Conservation (phyloP, 192 early-diverging fungal genomes). For the Gorgonomyces haynaldii region DNA sequence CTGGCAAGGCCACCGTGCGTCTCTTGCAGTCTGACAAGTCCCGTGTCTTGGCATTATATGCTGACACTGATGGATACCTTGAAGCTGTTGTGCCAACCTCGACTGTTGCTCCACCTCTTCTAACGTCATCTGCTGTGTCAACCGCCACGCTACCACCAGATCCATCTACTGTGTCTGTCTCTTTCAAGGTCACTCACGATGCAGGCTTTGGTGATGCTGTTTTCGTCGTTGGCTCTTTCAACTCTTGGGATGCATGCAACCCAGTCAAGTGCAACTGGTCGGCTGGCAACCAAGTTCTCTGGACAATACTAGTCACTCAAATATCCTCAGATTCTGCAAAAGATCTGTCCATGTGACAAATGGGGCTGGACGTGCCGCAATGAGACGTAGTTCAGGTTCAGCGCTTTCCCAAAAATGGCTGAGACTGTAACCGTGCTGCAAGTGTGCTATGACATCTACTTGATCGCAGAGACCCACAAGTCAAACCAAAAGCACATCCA, state of each 20-base stretch:
- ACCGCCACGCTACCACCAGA: not conserved
- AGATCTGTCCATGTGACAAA: no score
- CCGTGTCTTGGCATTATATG: constrained; percentile 4
- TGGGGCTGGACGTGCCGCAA: not conserved
- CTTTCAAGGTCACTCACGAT: constrained; percentile 5
- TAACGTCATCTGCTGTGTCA: not conserved
- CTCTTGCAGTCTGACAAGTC: not conserved
- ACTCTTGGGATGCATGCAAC: not conserved
- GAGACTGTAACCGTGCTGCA: no score
- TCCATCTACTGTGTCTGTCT: not conserved
- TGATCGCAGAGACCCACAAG: no score
- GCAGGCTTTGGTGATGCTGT: constrained; percentile 2
- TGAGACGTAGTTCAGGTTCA: no score
- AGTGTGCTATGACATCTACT: no score
- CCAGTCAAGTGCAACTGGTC: not conserved
- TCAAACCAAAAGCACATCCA: no score
- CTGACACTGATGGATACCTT: not conserved
- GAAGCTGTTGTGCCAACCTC: not conserved
- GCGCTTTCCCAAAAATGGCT: no score
- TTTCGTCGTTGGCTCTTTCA: constrained; percentile 2
- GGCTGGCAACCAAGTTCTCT: not conserved
- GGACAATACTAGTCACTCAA: no score
- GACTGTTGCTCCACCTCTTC: not conserved
- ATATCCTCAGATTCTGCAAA: no score
- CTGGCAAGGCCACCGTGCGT: not conserved